Conservation (phyloP, 352 stramenopile genomes). For the Phytopythium helicoides region DNA sequence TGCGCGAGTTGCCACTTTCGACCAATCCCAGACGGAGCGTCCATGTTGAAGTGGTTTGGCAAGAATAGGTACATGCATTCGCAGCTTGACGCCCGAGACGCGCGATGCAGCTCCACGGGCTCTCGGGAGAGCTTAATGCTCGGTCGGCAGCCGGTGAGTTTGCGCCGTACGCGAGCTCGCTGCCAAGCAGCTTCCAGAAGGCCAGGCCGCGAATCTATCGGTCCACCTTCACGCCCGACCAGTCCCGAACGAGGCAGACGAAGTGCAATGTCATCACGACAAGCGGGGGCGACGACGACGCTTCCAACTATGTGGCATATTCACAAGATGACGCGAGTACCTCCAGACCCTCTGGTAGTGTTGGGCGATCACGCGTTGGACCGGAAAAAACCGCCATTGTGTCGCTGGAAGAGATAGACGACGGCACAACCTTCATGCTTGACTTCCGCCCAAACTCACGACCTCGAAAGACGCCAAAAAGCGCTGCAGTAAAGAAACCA, state of each 20-base stretch:
- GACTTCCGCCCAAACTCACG: constrained; percentile 31
- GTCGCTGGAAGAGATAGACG: constrained; percentile 43
- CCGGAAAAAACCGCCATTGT: constrained; percentile 33
- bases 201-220: constrained; percentile 55
- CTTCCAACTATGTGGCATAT: constrained; percentile 2
- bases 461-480: constrained; percentile 3
- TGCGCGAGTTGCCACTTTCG: neutral
- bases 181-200: constrained; percentile 61
- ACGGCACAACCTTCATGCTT: constrained; percentile 43
- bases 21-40: neutral
- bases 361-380: neutral
- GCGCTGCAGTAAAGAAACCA: neutral
- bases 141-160: constrained; percentile 7
- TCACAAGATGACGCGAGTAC: neutral
- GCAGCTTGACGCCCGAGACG: too few relatives aligned
- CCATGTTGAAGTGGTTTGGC: neutral
- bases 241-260: constrained; percentile 26
- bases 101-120: neutral
- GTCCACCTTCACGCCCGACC: constrained; percentile 21
- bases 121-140: neutral
- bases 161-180: constrained; percentile 36
- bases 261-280: constrained; percentile 44
- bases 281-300: constrained; percentile 2
- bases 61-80: too few relatives aligned
- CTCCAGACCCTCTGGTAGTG: neutral